These are phyloP conservation scores for Picocystis sp. DNA, from an alignment of 163 green algal species.

Conservation along the genomic window DNA sequence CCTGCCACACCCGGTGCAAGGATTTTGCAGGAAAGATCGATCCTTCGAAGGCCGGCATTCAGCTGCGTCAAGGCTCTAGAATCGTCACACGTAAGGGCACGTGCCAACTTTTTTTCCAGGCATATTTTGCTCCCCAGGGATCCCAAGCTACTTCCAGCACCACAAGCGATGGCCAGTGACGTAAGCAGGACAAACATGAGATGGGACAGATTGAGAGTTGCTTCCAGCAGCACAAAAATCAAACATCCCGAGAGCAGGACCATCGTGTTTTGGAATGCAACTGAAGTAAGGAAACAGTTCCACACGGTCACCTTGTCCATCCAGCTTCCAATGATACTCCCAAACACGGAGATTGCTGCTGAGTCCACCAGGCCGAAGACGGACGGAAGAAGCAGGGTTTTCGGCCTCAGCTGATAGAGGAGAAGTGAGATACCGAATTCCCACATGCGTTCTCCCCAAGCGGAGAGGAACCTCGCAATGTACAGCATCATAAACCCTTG, in stretches of 20 bases:
- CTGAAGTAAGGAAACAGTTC: slow-evolving; percentile 19
- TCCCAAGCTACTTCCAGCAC: slow-evolving; percentile 29
- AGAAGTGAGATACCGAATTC: slow-evolving; percentile 53
- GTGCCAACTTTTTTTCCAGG: slow-evolving; percentile 51
- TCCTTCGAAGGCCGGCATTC: slow-evolving; percentile 46
- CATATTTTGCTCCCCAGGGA: slow-evolving; percentile 32
- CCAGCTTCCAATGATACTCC: slow-evolving; percentile 27
- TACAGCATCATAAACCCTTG: too few relatives aligned
- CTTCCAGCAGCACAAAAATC: slow-evolving; percentile 19
- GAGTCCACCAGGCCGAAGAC: slow-evolving; percentile 48
- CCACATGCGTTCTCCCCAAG: too few relatives aligned
- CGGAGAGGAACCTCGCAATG: too few relatives aligned
- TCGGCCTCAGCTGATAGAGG: slow-evolving; percentile 43
- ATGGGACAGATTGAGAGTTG: background rate
- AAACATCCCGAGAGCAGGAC: slow-evolving; percentile 32
- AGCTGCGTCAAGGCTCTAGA: slow-evolving; percentile 21
- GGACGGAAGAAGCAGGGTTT: slow-evolving; percentile 37
- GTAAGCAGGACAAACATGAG: slow-evolving; percentile 25
- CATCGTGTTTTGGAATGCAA: slow-evolving; percentile 43
- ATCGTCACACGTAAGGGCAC: slow-evolving; percentile 30
- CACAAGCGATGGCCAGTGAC: slow-evolving; percentile 17
- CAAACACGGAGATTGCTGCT: slow-evolving; percentile 20
- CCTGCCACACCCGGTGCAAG: slow-evolving; percentile 34
- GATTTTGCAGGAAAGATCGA: slow-evolving; percentile 52
- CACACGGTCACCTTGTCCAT: slow-evolving; percentile 24